Evolutionary conservation across 2,329 filamentous ascomycete genomes (phyloP).

Genomic region (Zymoseptoria ardabiliae): DNA sequence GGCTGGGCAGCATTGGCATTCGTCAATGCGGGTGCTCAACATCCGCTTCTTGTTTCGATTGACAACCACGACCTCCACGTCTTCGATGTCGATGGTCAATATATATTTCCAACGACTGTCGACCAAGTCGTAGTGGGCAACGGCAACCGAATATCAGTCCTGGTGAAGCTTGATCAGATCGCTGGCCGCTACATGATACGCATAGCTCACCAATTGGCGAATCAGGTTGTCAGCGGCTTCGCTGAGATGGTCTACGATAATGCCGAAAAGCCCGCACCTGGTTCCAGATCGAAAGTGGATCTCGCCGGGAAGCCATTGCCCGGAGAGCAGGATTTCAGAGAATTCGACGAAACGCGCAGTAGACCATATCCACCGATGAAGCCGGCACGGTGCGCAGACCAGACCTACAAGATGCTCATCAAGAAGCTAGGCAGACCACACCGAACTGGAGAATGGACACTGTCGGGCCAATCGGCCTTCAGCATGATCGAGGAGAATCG

Average conservation of each 20-base stretch:
- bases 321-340: too few relatives aligned
- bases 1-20: constrained; percentile 8
- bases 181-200: constrained; percentile 31
- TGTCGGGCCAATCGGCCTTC: too few relatives aligned
- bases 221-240: constrained; percentile 10
- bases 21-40: constrained; percentile 3
- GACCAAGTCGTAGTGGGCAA: constrained; percentile 44
- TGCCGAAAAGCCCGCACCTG: constrained; percentile 37
- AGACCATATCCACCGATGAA: too few relatives aligned
- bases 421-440: too few relatives aligned
- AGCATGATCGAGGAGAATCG: too few relatives aligned
- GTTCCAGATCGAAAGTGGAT: constrained; percentile 40
- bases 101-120: constrained; percentile 46
- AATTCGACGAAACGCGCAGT: too few relatives aligned
- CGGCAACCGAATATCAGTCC: constrained; percentile 48
- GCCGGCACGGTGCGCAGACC: too few relatives aligned
- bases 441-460: too few relatives aligned
- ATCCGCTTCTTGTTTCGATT: constrained; percentile 10
- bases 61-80: constrained; percentile 14
- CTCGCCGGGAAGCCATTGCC: constrained; percentile 37
- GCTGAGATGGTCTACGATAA: constrained; percentile 7
- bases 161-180: constrained; percentile 40
- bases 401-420: too few relatives aligned
- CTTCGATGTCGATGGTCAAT: constrained; percentile 29
- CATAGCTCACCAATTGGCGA: constrained; percentile 5